Evolutionary conservation across 768 basidiomycete species (phyloP), one percentile per base, ranked within the genome.

Genomic region (Boletus reticulatus): DNA sequence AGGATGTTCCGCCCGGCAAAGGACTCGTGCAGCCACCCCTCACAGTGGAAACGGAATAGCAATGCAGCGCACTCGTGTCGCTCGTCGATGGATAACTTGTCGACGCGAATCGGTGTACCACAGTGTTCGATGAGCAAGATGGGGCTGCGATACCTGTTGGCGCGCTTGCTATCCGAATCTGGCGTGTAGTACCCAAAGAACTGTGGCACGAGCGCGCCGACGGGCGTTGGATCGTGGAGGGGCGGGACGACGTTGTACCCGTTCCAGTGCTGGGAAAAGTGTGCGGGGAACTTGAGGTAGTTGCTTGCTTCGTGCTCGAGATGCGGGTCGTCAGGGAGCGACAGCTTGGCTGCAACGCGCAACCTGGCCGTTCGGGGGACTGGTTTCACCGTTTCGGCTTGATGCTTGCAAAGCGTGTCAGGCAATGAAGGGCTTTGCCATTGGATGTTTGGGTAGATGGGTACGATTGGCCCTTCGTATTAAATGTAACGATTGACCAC

Each of bases 101-200:
- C 3, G 3, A 62, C 42, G 11, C 50, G 7, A 41, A 81, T 63
- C 5, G 72, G 71, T 19, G 43, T 22, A 5, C 80, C 79, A 51
- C 80, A 81, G 42, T 77, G 68, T 57, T 63, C 62, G 39, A 62
- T 6, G 19, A 62, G 61, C 4, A 62, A 4, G 43, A 62, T 58
- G 7, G 60, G 41, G 31, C 61, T 62, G 4, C 10, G 14, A 19
- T 43, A 62, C 22, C 6, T 27, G 7, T 4, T 27, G 14, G 38
- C 4, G n/a, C 11, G 13, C 7, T 10, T 6, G 41, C 34, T 10
- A 71, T 37, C 36, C 16, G 41, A 65, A 41, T 57, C 56, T 22
- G 64, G 24, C 1, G 27, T 55, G 62, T 85, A 87, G 67, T 80
- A 84, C 2, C 86, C 84, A 62, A 81, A 87, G 68, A 79, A 87